phyloP scores from a whole-genome alignment of 139 green algal species.

The Tetradesmus obliquus region DNA sequence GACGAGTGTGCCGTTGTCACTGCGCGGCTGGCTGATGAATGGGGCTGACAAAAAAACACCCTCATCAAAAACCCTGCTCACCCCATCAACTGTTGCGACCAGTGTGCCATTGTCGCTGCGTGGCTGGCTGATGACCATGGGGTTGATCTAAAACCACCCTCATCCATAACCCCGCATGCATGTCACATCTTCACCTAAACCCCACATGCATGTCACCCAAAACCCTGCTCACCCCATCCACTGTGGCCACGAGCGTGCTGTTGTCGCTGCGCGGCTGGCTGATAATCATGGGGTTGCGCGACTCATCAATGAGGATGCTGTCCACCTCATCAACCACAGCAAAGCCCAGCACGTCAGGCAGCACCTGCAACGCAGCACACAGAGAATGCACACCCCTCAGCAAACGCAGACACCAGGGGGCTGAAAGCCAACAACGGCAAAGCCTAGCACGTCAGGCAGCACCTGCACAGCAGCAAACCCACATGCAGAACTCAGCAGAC shows the following conservation, averaged over 20 bases:
- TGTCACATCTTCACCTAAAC: conserved; percentile 49
- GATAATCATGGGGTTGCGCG: conserved; percentile 95
- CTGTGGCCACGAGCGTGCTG: conserved; percentile 45
- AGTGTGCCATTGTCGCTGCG: conserved; percentile 43
- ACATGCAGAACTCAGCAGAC: no score
- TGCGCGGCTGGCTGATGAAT: conserved; percentile 81
- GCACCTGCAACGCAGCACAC: neutral
- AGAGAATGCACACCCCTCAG: neutral
- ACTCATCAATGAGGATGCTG: conserved; percentile 98
- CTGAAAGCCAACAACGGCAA: conserved; percentile 73
- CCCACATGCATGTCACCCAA: conserved; percentile 53
- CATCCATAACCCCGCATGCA: conserved; percentile 87
- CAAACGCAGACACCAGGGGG: no score
- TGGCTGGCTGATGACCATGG: conserved; percentile 89
- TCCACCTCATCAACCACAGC: conserved; percentile 97
- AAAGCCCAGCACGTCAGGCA: conserved; percentile 21
- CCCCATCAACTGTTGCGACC: conserved; percentile 50
- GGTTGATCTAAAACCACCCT: conserved; percentile 98
- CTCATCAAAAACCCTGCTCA: conserved; percentile 90
- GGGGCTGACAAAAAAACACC: conserved; percentile 97
- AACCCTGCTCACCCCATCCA: conserved; percentile 15
- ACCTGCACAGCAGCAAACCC: neutral
- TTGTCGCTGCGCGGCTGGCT: conserved; percentile 47
- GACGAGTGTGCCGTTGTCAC: conserved; percentile 45
- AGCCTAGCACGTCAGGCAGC: conserved; percentile 25